Conservation (phyloP, 192 early-diverging fungal species). For the Rhizophagus clarus region DNA sequence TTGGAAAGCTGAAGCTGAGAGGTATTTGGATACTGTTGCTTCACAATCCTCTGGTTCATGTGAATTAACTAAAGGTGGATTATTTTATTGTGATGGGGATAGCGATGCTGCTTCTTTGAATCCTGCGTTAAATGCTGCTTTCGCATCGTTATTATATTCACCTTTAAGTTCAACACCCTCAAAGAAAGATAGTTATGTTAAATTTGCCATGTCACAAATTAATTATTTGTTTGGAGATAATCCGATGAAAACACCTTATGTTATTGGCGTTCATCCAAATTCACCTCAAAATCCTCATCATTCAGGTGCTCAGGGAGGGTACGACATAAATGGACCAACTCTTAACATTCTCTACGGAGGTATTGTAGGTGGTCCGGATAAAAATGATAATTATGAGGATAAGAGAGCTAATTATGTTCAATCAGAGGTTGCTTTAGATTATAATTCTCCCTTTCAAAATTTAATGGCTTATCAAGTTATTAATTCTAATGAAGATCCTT, state of each 20-base stretch:
- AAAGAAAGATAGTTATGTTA: slow-evolving; percentile 3
- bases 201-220: slow-evolving; percentile 45
- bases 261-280: slow-evolving; percentile 59
- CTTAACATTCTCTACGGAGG: slow-evolving; percentile 54
- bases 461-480: slow-evolving; percentile 55
- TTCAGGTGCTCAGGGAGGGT: slow-evolving; percentile 57
- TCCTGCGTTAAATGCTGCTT: slow-evolving; percentile 41
- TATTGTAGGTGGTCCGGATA: slow-evolving; percentile 59
- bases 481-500: slow-evolving; percentile 42
- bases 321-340: slow-evolving; percentile 43
- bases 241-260: slow-evolving; percentile 55
- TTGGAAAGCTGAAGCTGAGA: slow-evolving; percentile 41
- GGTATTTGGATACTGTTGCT: slow-evolving; percentile 44
- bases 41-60: slow-evolving; percentile 20
- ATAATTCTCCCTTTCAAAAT: slow-evolving; percentile 55
- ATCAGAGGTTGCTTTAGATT: slow-evolving; percentile 50
- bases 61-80: slow-evolving; percentile 48
- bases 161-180: slow-evolving; percentile 4
- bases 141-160: slow-evolving; percentile 33
- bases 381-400: slow-evolving; percentile 54
- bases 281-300: slow-evolving; percentile 62
- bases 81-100: slow-evolving; percentile 41
- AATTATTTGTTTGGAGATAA: slow-evolving; percentile 60
- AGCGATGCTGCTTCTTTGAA: slow-evolving; percentile 38
- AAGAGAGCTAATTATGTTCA: slow-evolving; percentile 47